These are phyloP conservation scores for Neurospora sp. DNA, from an alignment of 495 filamentous ascomycete species.

Conservation along the genomic window DNA sequence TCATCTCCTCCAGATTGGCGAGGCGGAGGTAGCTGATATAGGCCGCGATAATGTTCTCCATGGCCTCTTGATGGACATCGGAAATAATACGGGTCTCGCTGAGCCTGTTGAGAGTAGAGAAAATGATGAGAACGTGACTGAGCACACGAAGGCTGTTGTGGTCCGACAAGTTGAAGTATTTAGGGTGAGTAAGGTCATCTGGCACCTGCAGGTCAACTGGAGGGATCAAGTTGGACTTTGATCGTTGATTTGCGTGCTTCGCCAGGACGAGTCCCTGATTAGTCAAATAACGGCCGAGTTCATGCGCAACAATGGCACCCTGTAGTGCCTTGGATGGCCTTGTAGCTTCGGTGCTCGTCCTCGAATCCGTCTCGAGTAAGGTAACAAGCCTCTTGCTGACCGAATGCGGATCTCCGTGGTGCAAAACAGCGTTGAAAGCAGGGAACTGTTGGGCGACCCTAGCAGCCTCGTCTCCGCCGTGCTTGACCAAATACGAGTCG, in stretches of 20 bases:
- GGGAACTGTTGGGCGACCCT: constrained; percentile 33
- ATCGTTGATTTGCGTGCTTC: constrained; percentile 39
- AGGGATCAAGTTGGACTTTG: constrained; percentile 41
- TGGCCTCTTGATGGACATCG: constrained; percentile 18
- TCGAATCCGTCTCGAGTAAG: constrained; percentile 36
- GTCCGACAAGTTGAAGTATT: constrained; percentile 42
- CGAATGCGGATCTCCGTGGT: constrained; percentile 40
- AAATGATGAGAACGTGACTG: constrained; percentile 46
- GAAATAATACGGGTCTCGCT: constrained; percentile 24
- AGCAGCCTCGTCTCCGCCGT: constrained; percentile 32
- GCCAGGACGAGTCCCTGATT: constrained; percentile 49
- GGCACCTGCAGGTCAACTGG: constrained; percentile 13
- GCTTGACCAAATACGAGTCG: constrained; percentile 46
- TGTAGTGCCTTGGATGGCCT: constrained; percentile 55
- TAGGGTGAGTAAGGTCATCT: constrained; percentile 25
- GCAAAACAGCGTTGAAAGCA: constrained; percentile 40
- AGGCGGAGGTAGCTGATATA: constrained; percentile 73
- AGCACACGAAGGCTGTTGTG: constrained; percentile 50
- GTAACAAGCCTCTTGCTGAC: constrained; percentile 42
- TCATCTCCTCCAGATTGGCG: constrained; percentile 57
- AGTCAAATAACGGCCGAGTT: constrained; percentile 44
- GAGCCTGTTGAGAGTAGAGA: constrained; percentile 41
- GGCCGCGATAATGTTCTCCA: constrained; percentile 61
- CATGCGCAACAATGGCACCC: constrained; percentile 51
- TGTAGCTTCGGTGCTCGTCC: constrained; percentile 38